A percentile compares a stretch with the other conserved stretches of the same genome.
Conservation (phyloP, 1,284 basidiomycete species). For the Ustilago curta region DNA sequence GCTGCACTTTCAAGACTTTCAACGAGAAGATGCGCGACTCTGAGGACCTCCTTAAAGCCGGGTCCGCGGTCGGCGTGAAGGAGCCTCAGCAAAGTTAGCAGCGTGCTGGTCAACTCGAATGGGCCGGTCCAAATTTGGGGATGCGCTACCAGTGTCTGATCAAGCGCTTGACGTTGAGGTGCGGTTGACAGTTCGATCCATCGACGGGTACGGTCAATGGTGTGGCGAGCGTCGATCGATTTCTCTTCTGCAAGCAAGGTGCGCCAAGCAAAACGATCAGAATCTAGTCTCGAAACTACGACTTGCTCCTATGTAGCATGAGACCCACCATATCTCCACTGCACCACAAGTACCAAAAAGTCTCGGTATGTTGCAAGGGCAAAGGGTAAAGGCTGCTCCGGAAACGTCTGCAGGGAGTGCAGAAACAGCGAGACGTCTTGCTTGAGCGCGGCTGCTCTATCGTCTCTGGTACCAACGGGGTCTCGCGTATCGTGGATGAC, state of each 20-base stretch:
- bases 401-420: slow-evolving; percentile 20
- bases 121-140: slow-evolving; percentile 12
- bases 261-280: background rate
- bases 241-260: slow-evolving; percentile 3
- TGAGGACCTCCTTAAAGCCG: background rate
- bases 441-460: slow-evolving; percentile 1
- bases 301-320: no score
- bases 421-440: slow-evolving; percentile 20
- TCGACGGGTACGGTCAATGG: slow-evolving; percentile 22
- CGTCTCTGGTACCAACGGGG: background rate
- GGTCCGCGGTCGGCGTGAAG: slow-evolving; percentile 1
- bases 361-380: slow-evolving; percentile 14
- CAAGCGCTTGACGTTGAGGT: slow-evolving; percentile 6
- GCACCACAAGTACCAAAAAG: slow-evolving; percentile 30
- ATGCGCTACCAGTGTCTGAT: slow-evolving; percentile 4
- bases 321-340: slow-evolving; percentile 25
- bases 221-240: slow-evolving; percentile 25
- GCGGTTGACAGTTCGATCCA: slow-evolving; percentile 18
- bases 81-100: slow-evolving; percentile 4
- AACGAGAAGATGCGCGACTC: slow-evolving; percentile 3
- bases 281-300: no score
- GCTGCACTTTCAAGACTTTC: slow-evolving; percentile 14
- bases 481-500: slow-evolving; percentile 5
- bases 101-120: slow-evolving; percentile 6
- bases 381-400: slow-evolving; percentile 15